Percentiles rank a stretch among this genome's conserved stretches.
Evolutionary conservation across 257 asterid species (phyloP).

Genomic region (Haberlea rhodopensis): DNA sequence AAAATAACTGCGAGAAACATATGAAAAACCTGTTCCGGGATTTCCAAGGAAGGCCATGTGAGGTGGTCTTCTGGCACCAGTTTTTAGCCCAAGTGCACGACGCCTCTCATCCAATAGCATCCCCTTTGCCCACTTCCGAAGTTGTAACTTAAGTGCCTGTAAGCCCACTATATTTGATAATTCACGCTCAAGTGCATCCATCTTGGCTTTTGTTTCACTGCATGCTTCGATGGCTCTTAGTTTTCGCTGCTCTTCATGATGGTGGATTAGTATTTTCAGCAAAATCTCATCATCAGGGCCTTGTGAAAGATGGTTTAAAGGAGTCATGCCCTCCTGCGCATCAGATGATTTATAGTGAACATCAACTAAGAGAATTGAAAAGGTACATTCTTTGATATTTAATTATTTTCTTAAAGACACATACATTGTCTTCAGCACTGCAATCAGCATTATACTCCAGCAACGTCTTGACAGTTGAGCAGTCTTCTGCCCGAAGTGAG

Average conservation of each 20-base stretch:
- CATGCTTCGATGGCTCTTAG: constrained; percentile 87
- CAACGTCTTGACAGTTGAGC: constrained; percentile 76
- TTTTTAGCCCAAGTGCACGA: constrained; percentile 73
- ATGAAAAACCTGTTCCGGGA: constrained; percentile 81
- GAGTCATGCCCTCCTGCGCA: constrained; percentile 89
- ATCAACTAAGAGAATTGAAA: constrained; percentile 28
- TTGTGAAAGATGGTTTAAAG: constrained; percentile 80
- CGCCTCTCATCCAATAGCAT: constrained; percentile 94
- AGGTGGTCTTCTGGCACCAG: constrained; percentile 85
- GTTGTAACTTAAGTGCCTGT: constrained; percentile 65
- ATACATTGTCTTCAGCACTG: constrained; percentile 88
- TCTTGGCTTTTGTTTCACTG: constrained; percentile 72
- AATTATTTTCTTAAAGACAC: constrained; percentile 17
- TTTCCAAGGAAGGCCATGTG: constrained; percentile 98
- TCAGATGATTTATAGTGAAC: constrained; percentile 33
- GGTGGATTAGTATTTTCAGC: constrained; percentile 57
- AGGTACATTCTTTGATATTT: background rate
- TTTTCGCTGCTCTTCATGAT: constrained; percentile 78
- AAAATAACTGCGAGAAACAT: constrained; percentile 16
- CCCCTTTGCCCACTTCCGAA: constrained; percentile 91
- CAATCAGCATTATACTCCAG: constrained; percentile 79
- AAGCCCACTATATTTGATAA: constrained; percentile 70
- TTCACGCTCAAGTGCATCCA: constrained; percentile 79
- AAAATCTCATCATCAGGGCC: constrained; percentile 72
- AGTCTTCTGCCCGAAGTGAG: constrained; percentile 75